Evolutionary conservation across 2,329 filamentous ascomycete species (phyloP).

Genomic region (Aspergillus unguis): DNA sequence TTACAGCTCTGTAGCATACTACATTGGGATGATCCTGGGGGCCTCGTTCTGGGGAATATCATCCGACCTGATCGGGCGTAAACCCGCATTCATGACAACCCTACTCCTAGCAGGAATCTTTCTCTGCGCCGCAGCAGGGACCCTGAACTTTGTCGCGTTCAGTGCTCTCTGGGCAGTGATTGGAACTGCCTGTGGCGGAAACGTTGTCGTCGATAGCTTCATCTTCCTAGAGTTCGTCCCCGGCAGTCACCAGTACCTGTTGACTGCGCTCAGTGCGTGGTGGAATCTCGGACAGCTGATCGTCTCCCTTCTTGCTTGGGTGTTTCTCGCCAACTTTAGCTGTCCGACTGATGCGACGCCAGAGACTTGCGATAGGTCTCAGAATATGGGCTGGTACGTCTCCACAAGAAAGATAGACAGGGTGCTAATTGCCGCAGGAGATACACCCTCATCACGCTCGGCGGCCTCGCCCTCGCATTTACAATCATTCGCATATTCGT

Average conservation of each 20-base stretch:
- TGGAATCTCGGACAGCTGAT: conserved; percentile 49
- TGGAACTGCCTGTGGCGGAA: conserved; percentile 28
- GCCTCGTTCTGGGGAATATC: conserved; percentile 48
- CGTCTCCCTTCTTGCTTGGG: conserved; percentile 29
- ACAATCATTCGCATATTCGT: conserved; percentile 26
- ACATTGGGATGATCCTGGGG: conserved; percentile 45
- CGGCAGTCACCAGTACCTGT: conserved; percentile 27
- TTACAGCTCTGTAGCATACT: conserved; percentile 34
- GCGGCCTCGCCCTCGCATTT: conserved; percentile 24
- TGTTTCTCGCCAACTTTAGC: conserved; percentile 28
- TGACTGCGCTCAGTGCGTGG: conserved; percentile 45
- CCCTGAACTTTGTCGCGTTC: conserved; percentile 27
- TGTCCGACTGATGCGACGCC: conserved; percentile 25
- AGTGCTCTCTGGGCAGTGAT: conserved; percentile 29
- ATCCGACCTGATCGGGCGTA: conserved; percentile 43
- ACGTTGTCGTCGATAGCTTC: conserved; percentile 27
- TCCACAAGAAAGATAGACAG: background rate
- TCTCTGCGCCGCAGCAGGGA: conserved; percentile 23
- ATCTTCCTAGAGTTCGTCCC: conserved; percentile 32
- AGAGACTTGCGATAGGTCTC: conserved; percentile 18
- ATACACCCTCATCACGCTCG: conserved; percentile 28
- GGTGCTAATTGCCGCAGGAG: conserved; percentile 11
- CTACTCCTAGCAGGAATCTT: conserved; percentile 41
- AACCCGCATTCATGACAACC: conserved; percentile 47
- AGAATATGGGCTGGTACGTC: conserved; percentile 31